Percentiles rank a stretch among this genome's conserved stretches.
Conservation (phyloP, 2,329 filamentous ascomycete species). For the Phoma sp. region DNA sequence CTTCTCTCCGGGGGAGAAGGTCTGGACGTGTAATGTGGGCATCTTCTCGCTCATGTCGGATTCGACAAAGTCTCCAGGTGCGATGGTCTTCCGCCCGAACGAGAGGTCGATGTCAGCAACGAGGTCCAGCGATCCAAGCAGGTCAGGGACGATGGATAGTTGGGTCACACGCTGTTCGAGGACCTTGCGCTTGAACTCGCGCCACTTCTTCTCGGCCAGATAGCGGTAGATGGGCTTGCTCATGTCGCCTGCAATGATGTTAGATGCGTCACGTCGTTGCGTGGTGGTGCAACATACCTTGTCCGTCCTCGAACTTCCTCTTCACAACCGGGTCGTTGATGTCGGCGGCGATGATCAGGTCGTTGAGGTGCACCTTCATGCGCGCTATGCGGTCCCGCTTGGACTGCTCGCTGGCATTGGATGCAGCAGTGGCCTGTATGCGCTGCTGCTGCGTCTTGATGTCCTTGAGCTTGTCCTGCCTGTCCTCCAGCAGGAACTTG, state of each 20-base stretch:
- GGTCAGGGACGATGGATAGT: slow-evolving; percentile 86
- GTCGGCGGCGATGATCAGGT: slow-evolving; percentile 87
- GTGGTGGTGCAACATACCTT: slow-evolving; percentile 66
- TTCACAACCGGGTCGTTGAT: slow-evolving; percentile 96
- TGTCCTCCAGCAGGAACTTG: slow-evolving; percentile 79
- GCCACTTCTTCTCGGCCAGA: slow-evolving; percentile 88
- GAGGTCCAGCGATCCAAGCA: slow-evolving; percentile 81
- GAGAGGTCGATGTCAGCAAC: slow-evolving; percentile 80
- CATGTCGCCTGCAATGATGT: slow-evolving; percentile 77
- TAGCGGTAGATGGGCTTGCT: slow-evolving; percentile 94
- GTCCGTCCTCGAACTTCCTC: slow-evolving; percentile 89
- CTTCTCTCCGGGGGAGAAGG: slow-evolving; percentile 82
- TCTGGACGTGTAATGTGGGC: slow-evolving; percentile 81
- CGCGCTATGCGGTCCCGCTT: slow-evolving; percentile 73
- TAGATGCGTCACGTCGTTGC: slow-evolving; percentile 3
- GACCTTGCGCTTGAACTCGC: slow-evolving; percentile 78
- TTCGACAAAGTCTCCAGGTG: slow-evolving; percentile 80
- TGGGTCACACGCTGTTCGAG: slow-evolving; percentile 86
- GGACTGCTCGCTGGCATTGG: slow-evolving; percentile 68
- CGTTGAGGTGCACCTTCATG: slow-evolving; percentile 75
- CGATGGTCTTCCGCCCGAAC: slow-evolving; percentile 74
- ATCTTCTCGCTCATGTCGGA: slow-evolving; percentile 75
- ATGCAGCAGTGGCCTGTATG: slow-evolving; percentile 70
- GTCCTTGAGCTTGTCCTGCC: slow-evolving; percentile 77
- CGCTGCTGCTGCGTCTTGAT: slow-evolving; percentile 73